Evolutionary conservation across 371 early-diverging fungal genomes (phyloP), one percentile per base, ranked within the genome.

Genomic region (Funneliformis caledonium): DNA sequence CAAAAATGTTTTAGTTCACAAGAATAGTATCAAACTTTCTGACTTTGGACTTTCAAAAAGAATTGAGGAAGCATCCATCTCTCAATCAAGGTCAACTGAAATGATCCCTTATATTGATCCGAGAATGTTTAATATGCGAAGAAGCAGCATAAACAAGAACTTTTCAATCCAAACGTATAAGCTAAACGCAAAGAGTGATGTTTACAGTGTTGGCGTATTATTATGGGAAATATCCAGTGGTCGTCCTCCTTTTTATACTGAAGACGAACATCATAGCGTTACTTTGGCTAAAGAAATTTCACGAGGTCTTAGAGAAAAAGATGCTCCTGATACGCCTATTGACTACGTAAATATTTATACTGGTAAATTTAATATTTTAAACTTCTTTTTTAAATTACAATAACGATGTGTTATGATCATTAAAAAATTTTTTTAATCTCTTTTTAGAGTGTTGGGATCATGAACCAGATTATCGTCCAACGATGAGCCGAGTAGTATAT

Each of bases 201-300:
- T 33, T 12, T 64, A 69, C n/a, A 69, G 70, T 43, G 9, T 69
- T n/a, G n/a, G 47, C 16, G 43, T 69, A 5, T 19, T 69, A 16
- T 69, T 69, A 45, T 69, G 70, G 70, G 70, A 69, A 6, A n/a
- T 69, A 2, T 37, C 70, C 0, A 69, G 45, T 31, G 26, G 67
- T 31, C 67, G 9, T 12, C 67, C 2, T 8, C 67, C 67, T 33
- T 65, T 65, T 65, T 16, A 2, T 12, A 2, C 14, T 60, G 14
- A 60, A 14, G 10, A 65, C 10, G 19, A 19, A 0, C 16, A 56
- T 0, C 19, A 56, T 56, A 19, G 19, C 16, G 56, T 56, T 56
- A 6, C 6, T 16, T 16, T 56, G 56, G 56, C 19, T 56, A 56
- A 16, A 16, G 6, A 6, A 56, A 3, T 56, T 56, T 7, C 7